Evolutionary conservation across 495 filamentous ascomycete genomes (phyloP).

Genomic region (Lophiostoma macrostomum): DNA sequence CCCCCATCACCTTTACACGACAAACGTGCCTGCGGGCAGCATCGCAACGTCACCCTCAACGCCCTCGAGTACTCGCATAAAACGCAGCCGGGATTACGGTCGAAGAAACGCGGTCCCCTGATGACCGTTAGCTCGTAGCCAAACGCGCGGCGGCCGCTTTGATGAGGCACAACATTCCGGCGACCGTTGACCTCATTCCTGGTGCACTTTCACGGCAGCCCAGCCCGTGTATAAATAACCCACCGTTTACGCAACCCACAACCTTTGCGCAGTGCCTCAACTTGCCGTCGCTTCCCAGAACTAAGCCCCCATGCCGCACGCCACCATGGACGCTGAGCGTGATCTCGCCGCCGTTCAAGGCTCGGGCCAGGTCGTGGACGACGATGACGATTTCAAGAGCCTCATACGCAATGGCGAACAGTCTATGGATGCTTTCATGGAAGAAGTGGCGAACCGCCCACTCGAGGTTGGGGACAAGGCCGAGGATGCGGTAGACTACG

Average conservation of each 20-base stretch:
- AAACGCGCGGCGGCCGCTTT: not conserved
- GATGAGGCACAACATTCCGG: not conserved
- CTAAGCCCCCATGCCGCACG: constrained; percentile 27
- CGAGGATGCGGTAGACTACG: constrained; percentile 80
- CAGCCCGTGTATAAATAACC: too few relatives aligned
- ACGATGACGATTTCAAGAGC: constrained; percentile 21
- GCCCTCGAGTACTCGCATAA: not conserved
- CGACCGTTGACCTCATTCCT: not conserved
- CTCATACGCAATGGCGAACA: constrained; percentile 6
- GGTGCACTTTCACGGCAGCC: not conserved
- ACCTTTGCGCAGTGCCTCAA: too few relatives aligned
- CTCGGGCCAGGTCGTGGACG: not conserved
- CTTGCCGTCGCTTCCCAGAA: too few relatives aligned
- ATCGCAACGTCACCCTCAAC: not conserved
- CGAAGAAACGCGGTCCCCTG: not conserved
- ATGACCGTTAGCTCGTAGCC: not conserved
- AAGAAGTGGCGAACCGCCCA: constrained; percentile 15
- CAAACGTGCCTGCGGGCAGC: constrained; percentile 10
- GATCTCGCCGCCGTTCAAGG: not conserved
- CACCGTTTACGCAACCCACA: too few relatives aligned
- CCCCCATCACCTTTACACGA: constrained; percentile 5
- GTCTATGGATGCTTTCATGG: constrained; percentile 13
- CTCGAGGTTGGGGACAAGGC: constrained; percentile 69
- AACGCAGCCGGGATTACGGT: not conserved
- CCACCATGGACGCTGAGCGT: constrained; percentile 11